Evolutionary conservation across 2,329 filamentous ascomycete species (phyloP), one percentile per base, ranked within the genome.

Genomic region (Ophiostoma perfectum): DNA sequence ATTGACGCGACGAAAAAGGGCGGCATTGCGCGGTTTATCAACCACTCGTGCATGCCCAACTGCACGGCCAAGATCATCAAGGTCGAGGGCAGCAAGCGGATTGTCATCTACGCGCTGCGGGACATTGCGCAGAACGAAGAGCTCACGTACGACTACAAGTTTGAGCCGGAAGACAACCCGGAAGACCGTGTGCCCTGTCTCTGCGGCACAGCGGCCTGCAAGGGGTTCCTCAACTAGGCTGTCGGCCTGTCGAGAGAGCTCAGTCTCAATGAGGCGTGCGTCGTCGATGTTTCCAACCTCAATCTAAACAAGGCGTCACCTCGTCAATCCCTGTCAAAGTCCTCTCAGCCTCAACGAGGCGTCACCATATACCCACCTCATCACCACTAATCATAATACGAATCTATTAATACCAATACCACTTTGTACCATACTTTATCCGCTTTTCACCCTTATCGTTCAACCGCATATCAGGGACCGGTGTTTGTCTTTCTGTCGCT

Each of bases 1-100:
- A 92, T 99, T 71, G 95, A 99, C 80, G 95, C 95, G 64, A 99
- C 95, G 38, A 99, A 99, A 82, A 95, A 96, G 81, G 95, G 95
- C 70, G 95, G 95, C 69, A 99, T 99, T 79, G 95, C 95, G 44
- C 87, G 95, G 60, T 99, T 99, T 80, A 99, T 99, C 84, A 99
- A 99, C 77, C 92, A 99, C 79, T 96, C 92, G 77, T 99, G 95
- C 79, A 95, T 93, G 80, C 95, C 95, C 6, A 99, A 98, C 77
- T 99, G 95, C 80, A 99, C 95, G 52, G 95, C 95, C 72, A 99
- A 98, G 82, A 99, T 99, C 76, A 99, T 99, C 81, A 96, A 96
- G 78, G 95, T 98, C 67, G 95, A 99, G 76, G 94, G 94, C 72
- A 97, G 92, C 77, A 97, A 97, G 81, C 88, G 95, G 72, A 99